These are phyloP conservation scores for Gracilaria gracilis DNA, from an alignment of 23 red algal species.

Conservation along the genomic window DNA sequence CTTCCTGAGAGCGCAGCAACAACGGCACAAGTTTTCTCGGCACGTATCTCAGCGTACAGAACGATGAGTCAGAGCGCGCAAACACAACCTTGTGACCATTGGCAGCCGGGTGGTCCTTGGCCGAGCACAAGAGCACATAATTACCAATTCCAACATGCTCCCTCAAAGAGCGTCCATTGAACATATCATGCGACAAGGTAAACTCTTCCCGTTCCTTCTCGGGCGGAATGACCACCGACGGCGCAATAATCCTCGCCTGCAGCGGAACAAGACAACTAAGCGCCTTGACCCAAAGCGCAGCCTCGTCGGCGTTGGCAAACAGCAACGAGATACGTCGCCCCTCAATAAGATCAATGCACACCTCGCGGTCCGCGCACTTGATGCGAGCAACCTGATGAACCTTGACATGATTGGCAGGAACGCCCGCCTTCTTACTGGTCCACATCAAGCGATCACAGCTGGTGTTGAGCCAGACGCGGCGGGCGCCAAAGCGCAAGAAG, in stretches of 20 bases:
- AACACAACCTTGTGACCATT: conserved; percentile 71
- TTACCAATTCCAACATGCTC: conserved; percentile 36
- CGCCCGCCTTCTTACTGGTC: conserved; percentile 77
- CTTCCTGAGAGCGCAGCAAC: conserved; percentile 74
- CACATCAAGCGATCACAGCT: conserved; percentile 55
- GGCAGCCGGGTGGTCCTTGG: conserved; percentile 20
- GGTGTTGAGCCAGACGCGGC: conserved; percentile 71
- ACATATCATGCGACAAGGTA: conserved; percentile 66
- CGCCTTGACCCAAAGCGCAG: conserved; percentile 68
- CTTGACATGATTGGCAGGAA: conserved; percentile 52
- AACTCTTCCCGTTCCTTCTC: conserved; percentile 77
- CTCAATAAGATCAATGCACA: conserved; percentile 56
- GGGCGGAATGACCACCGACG: conserved; percentile 42
- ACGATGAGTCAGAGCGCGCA: conserved; percentile 55
- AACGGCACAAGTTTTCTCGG: conserved; percentile 48
- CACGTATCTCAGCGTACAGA: conserved; percentile 64
- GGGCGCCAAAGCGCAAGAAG: conserved; percentile 60
- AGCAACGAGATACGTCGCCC: conserved; percentile 71
- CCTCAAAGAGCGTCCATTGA: conserved; percentile 36
- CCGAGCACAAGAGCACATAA: conserved; percentile 67
- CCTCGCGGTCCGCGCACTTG: conserved; percentile 59
- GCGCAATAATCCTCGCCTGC: conserved; percentile 53
- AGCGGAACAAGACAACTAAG: conserved; percentile 71
- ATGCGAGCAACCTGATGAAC: conserved; percentile 51
- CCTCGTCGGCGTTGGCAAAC: conserved; percentile 65